Evolutionary conservation across 2,329 filamentous ascomycete species (phyloP), one percentile per base, ranked within the genome.

Genomic region (Aspergillus cejpii): DNA sequence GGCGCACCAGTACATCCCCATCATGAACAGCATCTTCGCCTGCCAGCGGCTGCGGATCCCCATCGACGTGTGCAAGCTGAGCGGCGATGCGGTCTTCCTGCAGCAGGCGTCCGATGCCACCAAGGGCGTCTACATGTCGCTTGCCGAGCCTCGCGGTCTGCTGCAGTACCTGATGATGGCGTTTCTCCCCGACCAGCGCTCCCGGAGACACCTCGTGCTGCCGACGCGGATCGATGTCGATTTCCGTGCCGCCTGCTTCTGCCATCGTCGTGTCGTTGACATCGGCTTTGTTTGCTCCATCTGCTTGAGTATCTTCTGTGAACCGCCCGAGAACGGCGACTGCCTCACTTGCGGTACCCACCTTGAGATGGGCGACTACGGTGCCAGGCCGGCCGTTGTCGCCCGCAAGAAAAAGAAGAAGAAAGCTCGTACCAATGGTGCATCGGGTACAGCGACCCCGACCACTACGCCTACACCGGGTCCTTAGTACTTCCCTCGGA

Each of bases 1-100:
- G 0, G 82, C 89, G 4, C 85, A 80, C 49, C 83, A 97, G 67
- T 98, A 98, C 71, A 98, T 98, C 44, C 85, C 91, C 0, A 92
- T 94, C 55, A 98, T 98, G 92, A 98, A 98, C 70, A 81, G 85
- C 58, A 94, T 97, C 49, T 98, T 98, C 68, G 92, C 92, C 2
- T 92, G 91, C 47, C 87, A 94, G 60, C 83, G 91, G 52, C 78
- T 89, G 44, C 80, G 81, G 56, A 88, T 98, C 52, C 87, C 90
- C 19, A 89, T 98, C 58, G 92, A 98, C 65, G 91, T 95, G 26
- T 78, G 94, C 49, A 85, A 94, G 54, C 75, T 98, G 10, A 81
- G 84, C 33, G 88, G 87, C 17, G 81, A 88, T 55, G 87, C 91
- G 0, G 90, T 94, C 8, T 94, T 98, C 65, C 74, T 98, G 39